Evolutionary conservation across 73 alveolate species (phyloP), one percentile per base, ranked within the genome.

Genomic region (Paraurostyla sp.): DNA sequence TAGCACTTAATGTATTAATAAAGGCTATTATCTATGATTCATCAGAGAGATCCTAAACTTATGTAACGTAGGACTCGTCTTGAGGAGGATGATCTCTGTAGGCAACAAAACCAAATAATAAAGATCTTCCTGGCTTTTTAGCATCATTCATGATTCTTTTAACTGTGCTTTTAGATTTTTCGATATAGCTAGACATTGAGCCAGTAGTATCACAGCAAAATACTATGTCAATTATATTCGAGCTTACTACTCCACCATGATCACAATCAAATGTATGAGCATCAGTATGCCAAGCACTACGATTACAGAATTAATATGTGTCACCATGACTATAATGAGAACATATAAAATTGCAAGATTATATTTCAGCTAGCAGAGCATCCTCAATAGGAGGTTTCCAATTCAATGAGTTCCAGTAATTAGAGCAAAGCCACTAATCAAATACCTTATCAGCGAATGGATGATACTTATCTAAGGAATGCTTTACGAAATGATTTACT

Each of bases 1-100:
- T 90, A 29, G 93, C 80, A 7, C 85, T 80, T 18, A 87, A 62
- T 59, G 58, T 87, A 51, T 95, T 87, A 65, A 96, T 89, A 33
- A 93, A 92, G 60, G 88, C 75, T 68, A 95, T 80, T 22, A 91
- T 80, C 42, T 88, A 90, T 29, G 93, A 83, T 71, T 93, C 97
- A 41, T 93, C 92, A 36, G 96, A 82, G 50, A 96, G 92, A 78
- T 94, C 94, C 56, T 93, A 75, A 15, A 85, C 63, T 85, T 82
- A 50, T 76, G 98, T 96, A 9, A 93, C 84, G 93, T 96, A 95
- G 11, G 98, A 57, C 16, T 59, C 43, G 11, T 95, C 94, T 42
- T 95, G 87, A 71, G 96, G 98, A 51, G 95, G 98, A 85, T 96
- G 99, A 80, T 96, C 99, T 81, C 98, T 91, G 85, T 96, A 96